These are phyloP conservation scores for Ceriops zippeliana DNA, from an alignment of 345 rosid genomes.

Conservation along the genomic window DNA sequence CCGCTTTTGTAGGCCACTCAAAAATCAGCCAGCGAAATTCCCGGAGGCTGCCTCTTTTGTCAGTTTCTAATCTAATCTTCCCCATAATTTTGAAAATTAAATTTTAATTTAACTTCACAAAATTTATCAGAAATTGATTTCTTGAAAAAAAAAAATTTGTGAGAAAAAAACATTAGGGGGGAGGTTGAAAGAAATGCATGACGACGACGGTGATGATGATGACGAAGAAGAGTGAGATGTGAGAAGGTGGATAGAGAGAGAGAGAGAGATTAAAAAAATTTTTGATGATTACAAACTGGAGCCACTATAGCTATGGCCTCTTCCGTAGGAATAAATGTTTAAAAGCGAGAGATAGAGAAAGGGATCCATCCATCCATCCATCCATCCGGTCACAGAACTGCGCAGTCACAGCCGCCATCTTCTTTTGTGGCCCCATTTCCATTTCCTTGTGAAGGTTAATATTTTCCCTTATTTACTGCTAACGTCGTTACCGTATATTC, in stretches of 20 bases:
- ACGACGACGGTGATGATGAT: slow-evolving; percentile 1
- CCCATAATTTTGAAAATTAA: neutral
- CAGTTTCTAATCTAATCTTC: neutral
- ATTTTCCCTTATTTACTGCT: neutral
- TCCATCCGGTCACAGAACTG: slow-evolving; percentile 30
- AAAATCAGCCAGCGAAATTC: slow-evolving; percentile 29
- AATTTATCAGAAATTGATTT: neutral
- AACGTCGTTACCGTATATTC: neutral
- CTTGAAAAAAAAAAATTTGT: neutral
- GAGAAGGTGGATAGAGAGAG: slow-evolving; percentile 1
- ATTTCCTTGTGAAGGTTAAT: slow-evolving; percentile 13
- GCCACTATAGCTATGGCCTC: slow-evolving; percentile 30
- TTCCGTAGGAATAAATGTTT: slow-evolving; percentile 19
- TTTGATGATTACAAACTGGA: slow-evolving; percentile 51
- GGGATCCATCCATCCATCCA: neutral
- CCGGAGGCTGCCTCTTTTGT: too few species aligned
- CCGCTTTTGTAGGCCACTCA: slow-evolving; percentile 24
- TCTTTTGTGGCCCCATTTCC: too few species aligned
- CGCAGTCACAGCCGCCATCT: slow-evolving; percentile 81
- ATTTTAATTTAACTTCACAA: too few species aligned
- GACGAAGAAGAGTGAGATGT: neutral
- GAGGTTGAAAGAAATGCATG: too few species aligned
- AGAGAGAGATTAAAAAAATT: neutral
- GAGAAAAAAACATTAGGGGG: neutral
- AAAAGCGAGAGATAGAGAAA: slow-evolving; percentile 1